phyloP scores from a whole-genome alignment of 805 yeast genomes.

The Ogataea populi-albae region DNA sequence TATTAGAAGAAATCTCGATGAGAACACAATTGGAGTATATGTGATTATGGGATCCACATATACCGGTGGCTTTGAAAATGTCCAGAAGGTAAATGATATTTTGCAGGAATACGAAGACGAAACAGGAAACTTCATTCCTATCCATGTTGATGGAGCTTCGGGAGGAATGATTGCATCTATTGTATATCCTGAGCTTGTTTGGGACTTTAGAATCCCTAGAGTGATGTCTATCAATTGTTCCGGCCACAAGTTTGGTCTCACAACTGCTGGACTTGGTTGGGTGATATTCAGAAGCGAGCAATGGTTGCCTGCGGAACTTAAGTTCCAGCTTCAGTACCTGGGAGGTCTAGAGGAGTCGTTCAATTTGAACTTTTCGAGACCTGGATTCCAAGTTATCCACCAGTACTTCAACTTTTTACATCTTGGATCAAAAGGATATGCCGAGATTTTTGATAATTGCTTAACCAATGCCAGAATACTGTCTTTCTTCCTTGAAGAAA shows the following conservation, averaged over 20 bases:
- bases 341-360: conserved; percentile 89
- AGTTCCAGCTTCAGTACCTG: conserved; percentile 75
- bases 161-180: conserved; percentile 92
- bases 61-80: conserved; percentile 89
- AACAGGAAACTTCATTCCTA: conserved; percentile 67
- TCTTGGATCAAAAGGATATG: conserved; percentile 72
- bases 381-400: conserved; percentile 86
- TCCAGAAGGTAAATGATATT: conserved; percentile 55
- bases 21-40: conserved; percentile 88
- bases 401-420: conserved; percentile 80
- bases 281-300: conserved; percentile 70
- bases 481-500: conserved; percentile 58
- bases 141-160: conserved; percentile 92
- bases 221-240: conserved; percentile 85
- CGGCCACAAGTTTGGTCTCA: conserved; percentile 90
- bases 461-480: conserved; percentile 71
- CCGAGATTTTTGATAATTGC: conserved; percentile 56
- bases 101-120: conserved; percentile 67
- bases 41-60: conserved; percentile 89
- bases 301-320: conserved; percentile 65
- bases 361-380: conserved; percentile 84
- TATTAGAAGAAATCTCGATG: conserved; percentile 69
- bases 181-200: conserved; percentile 64
- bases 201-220: conserved; percentile 81
- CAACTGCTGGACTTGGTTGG: conserved; percentile 93